A percentile compares a stretch with the other conserved stretches of the same genome.
These are phyloP conservation scores for Aristolochia californica DNA, from an alignment of 164 flowering plant species.

Conservation along the genomic window DNA sequence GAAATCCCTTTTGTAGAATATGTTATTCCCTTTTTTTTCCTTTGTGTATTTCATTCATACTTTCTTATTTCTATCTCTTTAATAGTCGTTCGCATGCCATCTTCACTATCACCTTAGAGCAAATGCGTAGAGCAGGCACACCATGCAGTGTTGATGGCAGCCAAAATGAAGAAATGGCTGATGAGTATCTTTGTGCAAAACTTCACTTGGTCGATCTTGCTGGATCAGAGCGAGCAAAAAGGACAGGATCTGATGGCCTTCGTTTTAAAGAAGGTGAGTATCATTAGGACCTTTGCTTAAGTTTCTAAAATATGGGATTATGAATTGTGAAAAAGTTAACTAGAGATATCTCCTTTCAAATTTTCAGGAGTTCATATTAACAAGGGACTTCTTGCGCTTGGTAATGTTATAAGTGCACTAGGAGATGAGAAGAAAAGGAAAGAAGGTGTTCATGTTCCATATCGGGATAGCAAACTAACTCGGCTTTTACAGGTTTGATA, in stretches of 20 bases:
- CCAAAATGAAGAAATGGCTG: conserved; percentile 46
- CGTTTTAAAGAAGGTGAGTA: conserved; percentile 93
- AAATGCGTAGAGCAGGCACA: conserved; percentile 56
- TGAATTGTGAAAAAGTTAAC: background rate
- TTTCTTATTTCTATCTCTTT: too few relatives aligned
- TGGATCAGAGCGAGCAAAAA: conserved; percentile 96
- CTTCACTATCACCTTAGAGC: conserved; percentile 96
- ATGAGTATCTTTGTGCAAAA: conserved; percentile 88
- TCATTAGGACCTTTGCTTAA: background rate
- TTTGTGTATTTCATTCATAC: conserved; percentile 4
- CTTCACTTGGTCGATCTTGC: conserved; percentile 99
- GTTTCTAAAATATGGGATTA: background rate
- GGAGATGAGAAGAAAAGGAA: conserved; percentile 98
- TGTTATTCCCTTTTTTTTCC: background rate
- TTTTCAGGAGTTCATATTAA: conserved; percentile 89
- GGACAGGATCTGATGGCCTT: conserved; percentile 98
- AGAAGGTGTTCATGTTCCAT: conserved; percentile 95
- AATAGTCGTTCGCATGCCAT: conserved; percentile 95
- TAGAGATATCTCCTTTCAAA: background rate
- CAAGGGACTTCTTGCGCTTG: conserved; percentile 97
- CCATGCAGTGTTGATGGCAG: conserved; percentile 26
- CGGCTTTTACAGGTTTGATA: conserved; percentile 86
- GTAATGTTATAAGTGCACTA: conserved; percentile 98
- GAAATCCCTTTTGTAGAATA: too few relatives aligned
- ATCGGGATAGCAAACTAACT: conserved; percentile 97